Evolutionary conservation across 192 early-diverging fungal genomes (phyloP).

Genomic region (Thamnidium elegans): DNA sequence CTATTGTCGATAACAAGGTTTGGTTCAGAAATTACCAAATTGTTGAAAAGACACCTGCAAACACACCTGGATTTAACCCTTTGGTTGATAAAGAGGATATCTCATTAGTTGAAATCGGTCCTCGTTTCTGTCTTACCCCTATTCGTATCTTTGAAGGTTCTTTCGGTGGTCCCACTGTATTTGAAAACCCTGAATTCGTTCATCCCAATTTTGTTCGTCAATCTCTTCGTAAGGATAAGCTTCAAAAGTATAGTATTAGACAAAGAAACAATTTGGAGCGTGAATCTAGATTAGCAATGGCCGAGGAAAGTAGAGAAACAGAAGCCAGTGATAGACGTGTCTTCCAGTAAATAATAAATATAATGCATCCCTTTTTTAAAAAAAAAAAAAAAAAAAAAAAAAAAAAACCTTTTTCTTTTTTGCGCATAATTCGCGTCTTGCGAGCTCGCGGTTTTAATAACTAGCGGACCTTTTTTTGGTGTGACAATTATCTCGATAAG

Average conservation of each 20-base stretch:
- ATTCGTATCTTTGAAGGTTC: slow-evolving; percentile 95
- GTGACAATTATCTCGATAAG: too few species aligned
- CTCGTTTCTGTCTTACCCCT: slow-evolving; percentile 90
- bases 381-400: too few species aligned
- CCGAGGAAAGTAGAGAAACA: slow-evolving; percentile 46
- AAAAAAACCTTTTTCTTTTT: too few species aligned
- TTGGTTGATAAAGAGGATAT: slow-evolving; percentile 66
- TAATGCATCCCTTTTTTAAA: too few species aligned
- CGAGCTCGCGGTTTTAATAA: too few species aligned
- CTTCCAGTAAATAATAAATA: slow-evolving; percentile 2
- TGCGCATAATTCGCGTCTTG: too few species aligned
- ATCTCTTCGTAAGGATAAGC: slow-evolving; percentile 44
- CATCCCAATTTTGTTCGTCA: slow-evolving; percentile 61
- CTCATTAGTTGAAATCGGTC: slow-evolving; percentile 92
- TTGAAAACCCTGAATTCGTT: slow-evolving; percentile 85
- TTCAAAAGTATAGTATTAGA: slow-evolving; percentile 51
- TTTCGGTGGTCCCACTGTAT: slow-evolving; percentile 91
- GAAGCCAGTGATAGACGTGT: slow-evolving; percentile 39
- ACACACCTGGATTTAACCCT: slow-evolving; percentile 50
- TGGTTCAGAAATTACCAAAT: slow-evolving; percentile 99
- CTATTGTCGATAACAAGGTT: slow-evolving; percentile 81
- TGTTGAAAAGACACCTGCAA: slow-evolving; percentile 61
- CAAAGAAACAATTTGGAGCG: slow-evolving; percentile 39
- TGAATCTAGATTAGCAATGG: slow-evolving; percentile 46
- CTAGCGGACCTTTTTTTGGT: too few species aligned